These are phyloP conservation scores for Beta corolliflora DNA, from an alignment of 179 eudicot genomes.

Conservation along the genomic window DNA sequence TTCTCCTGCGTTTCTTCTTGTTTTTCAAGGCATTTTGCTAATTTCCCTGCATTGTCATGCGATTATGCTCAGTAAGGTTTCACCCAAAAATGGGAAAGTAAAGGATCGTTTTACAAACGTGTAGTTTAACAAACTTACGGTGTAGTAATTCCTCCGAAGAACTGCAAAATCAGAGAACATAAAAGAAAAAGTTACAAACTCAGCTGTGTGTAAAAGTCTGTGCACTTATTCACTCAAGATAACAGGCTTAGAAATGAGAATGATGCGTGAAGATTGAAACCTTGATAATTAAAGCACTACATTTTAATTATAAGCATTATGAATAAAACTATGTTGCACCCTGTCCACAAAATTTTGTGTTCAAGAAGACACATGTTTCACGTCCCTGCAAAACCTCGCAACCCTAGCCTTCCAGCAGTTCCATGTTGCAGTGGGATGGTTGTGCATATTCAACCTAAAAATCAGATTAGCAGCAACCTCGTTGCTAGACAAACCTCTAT, in stretches of 20 bases:
- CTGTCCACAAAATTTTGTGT: no score
- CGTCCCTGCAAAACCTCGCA: neutral
- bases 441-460: neutral
- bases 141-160: constrained; percentile 64
- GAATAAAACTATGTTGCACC: neutral
- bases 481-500: neutral
- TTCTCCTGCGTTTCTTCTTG: constrained; percentile 96
- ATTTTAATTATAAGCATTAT: neutral
- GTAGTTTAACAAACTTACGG: constrained; percentile 56
- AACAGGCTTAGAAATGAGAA: neutral
- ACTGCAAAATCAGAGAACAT: constrained; percentile 47
- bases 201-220: neutral
- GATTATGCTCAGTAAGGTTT: neutral
- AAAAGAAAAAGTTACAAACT: constrained; percentile 19
- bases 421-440: neutral
- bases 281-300: neutral
- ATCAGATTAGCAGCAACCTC: neutral
- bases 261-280: neutral
- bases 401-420: neutral
- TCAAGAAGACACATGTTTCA: neutral
- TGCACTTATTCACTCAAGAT: neutral
- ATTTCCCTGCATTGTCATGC: constrained; percentile 53
- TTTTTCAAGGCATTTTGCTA: constrained; percentile 89
- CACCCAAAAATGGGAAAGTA: neutral
- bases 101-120: neutral